Percentiles rank a stretch among this genome's conserved stretches.
phyloP scores from a whole-genome alignment of 768 basidiomycete genomes.

The Leucocoprinus sp. region DNA sequence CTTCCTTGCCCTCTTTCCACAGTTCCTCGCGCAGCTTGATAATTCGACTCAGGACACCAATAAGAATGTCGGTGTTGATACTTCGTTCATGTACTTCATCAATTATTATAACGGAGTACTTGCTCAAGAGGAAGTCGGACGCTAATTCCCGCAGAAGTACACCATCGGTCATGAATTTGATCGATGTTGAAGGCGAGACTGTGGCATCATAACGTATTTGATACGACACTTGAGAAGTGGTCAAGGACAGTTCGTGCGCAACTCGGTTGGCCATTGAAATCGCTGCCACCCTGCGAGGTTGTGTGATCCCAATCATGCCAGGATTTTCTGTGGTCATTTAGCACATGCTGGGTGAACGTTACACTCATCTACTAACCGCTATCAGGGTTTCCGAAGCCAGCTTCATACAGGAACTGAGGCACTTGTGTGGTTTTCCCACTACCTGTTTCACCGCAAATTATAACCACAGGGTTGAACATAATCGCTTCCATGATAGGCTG shows the following conservation, averaged over 20 bases:
- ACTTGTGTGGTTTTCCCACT: conserved; percentile 98
- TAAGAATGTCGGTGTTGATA: conserved; percentile 96
- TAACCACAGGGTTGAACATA: conserved; percentile 74
- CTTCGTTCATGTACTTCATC: conserved; percentile 98
- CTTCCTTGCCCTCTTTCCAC: conserved; percentile 75
- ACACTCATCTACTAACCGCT: conserved; percentile 49
- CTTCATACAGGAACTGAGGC: conserved; percentile 97
- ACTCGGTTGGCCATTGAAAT: conserved; percentile 95
- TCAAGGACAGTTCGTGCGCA: conserved; percentile 82
- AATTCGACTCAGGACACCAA: conserved; percentile 94
- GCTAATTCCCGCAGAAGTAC: conserved; percentile 90
- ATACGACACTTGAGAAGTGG: conserved; percentile 80
- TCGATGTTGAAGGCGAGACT: conserved; percentile 78
- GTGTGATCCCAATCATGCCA: conserved; percentile 96
- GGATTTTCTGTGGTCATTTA: conserved; percentile 43
- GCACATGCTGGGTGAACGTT: background rate
- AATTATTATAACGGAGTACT: conserved; percentile 91
- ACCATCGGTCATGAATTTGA: conserved; percentile 99
- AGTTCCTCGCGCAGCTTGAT: conserved; percentile 81
- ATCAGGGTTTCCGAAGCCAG: conserved; percentile 79
- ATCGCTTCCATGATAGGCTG: conserved; percentile 92
- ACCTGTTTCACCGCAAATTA: conserved; percentile 89
- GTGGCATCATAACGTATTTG: conserved; percentile 98
- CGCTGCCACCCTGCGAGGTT: conserved; percentile 94
- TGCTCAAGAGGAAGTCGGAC: conserved; percentile 85